Base-by-base conservation (phyloP, 2,329 filamentous ascomycete genomes). In the Xylaria sp. region DNA sequence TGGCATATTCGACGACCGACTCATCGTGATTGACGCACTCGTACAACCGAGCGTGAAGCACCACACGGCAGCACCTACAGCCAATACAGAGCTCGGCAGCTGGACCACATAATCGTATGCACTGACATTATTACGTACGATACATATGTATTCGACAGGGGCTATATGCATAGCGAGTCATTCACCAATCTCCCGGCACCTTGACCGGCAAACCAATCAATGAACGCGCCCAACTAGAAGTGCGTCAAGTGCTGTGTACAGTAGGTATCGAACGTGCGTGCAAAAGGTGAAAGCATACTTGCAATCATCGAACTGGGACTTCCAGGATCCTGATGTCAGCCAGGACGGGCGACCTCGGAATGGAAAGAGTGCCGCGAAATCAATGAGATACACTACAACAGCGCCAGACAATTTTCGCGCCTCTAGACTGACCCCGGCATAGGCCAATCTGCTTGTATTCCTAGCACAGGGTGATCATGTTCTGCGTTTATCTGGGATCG, bases 51-150 rank as follows among this genome's bases (percentile, higher is more conserved):
- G 60, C 51, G 27, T 35, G 13, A 52, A 54, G 48, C 37, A 53
- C 47, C 31, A 52, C 11, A 54, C 40, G 23, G 35, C 53, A 41
- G 7, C 29, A 38, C 46, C 38, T 48, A 52, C 44, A 49, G 54
- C 51, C 58, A 55, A 54, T 61, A 44, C 44, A 58, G 48, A 61
- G 33, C 54, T 48, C 58, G 38, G 58, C 54, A 58, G 43, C 58
- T 61, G 53, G 58, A 58, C 61, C 61, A 63, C 57, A 63, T 47
- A 43, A 43, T 63, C 47, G 61, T 57, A 60, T 63, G 57, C 53
- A 62, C 55, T 57, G 55, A 62, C 59, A 62, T 61, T 62, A 64
- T 63, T 65, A 65, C 62, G 59, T 65, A 65, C 49, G 60, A 65
- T 63, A n/a, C n/a, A n/a, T n/a, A n/a, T n/a, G n/a, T n/a, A 58